Conservation (phyloP, 805 yeast species). For the Kodamaea restingae region DNA sequence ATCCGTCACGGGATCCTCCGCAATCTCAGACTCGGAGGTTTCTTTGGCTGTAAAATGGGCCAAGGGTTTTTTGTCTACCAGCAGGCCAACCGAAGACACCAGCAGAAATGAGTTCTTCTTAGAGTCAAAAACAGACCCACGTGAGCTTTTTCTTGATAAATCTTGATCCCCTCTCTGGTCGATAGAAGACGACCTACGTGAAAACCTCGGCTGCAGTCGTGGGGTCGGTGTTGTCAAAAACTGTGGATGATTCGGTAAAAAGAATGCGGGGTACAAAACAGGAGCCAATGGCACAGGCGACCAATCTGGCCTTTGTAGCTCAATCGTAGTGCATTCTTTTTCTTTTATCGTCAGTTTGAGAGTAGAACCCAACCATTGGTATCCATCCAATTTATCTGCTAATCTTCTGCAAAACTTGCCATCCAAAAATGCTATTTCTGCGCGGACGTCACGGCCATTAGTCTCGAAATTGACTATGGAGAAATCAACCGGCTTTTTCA, state of each 20-base stretch:
- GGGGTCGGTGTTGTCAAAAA: neutral
- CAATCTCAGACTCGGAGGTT: neutral
- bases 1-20: neutral
- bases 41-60: slow-evolving; percentile 24
- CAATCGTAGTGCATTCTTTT: slow-evolving; percentile 3
- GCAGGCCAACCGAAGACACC: slow-evolving; percentile 9
- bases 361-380: slow-evolving; percentile 19
- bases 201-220: neutral
- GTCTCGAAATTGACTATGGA: slow-evolving; percentile 2
- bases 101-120: slow-evolving; percentile 10
- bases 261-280: neutral
- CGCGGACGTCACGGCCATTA: neutral
- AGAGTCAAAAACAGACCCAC: slow-evolving; percentile 11
- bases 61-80: slow-evolving; percentile 13
- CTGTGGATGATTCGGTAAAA: neutral
- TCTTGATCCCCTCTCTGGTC: slow-evolving; percentile 8
- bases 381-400: slow-evolving; percentile 18
- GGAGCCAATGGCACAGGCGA: slow-evolving; percentile 1
- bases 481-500: slow-evolving; percentile 6
- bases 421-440: neutral
- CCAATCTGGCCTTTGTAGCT: slow-evolving; percentile 2
- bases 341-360: slow-evolving; percentile 15
- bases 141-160: slow-evolving; percentile 11
- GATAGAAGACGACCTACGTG: slow-evolving; percentile 11
- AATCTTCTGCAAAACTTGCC: slow-evolving; percentile 2